These are phyloP conservation scores for Diaporthe sp. DNA, from an alignment of 2,329 filamentous ascomycete genomes.

Conservation along the genomic window DNA sequence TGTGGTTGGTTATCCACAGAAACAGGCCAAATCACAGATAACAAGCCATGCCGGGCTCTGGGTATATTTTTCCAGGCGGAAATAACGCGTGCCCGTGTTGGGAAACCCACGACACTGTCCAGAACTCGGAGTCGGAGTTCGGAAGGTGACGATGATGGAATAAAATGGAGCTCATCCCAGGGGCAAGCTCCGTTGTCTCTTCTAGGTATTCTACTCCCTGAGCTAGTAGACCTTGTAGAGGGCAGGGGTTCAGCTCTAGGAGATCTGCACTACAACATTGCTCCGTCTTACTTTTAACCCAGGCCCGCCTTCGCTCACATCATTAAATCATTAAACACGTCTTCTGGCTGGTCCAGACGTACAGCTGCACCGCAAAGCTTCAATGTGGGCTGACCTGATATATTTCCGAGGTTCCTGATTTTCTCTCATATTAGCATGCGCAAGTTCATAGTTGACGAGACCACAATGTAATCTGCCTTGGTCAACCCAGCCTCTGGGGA, in stretches of 20 bases:
- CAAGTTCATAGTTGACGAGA: not conserved
- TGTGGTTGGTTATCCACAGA: not conserved
- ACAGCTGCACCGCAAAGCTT: not conserved
- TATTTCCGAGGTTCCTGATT: too few species aligned
- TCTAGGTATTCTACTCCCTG: not conserved
- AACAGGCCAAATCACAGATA: not conserved
- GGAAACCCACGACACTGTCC: not conserved
- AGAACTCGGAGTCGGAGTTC: constrained; percentile 12
- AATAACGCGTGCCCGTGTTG: not conserved
- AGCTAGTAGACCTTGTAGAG: not conserved
- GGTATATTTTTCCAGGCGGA: not conserved
- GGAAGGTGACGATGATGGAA: constrained; percentile 12
- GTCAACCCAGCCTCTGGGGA: not conserved
- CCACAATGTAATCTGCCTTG: not conserved
- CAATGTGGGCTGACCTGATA: not conserved
- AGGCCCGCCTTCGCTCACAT: not conserved
- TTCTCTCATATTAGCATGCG: too few species aligned
- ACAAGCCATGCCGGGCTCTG: not conserved
- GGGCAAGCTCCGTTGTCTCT: constrained; percentile 1
- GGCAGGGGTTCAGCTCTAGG: not conserved
- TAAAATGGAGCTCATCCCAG: not conserved
- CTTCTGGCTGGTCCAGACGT: not conserved
- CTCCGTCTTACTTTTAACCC: not conserved
- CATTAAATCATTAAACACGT: not conserved
- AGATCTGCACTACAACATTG: not conserved